A percentile compares a stretch with the other conserved stretches of the same genome.
These are phyloP conservation scores for Scortechinia acanthostroma DNA, from an alignment of 2,329 filamentous ascomycete species.

Conservation along the genomic window DNA sequence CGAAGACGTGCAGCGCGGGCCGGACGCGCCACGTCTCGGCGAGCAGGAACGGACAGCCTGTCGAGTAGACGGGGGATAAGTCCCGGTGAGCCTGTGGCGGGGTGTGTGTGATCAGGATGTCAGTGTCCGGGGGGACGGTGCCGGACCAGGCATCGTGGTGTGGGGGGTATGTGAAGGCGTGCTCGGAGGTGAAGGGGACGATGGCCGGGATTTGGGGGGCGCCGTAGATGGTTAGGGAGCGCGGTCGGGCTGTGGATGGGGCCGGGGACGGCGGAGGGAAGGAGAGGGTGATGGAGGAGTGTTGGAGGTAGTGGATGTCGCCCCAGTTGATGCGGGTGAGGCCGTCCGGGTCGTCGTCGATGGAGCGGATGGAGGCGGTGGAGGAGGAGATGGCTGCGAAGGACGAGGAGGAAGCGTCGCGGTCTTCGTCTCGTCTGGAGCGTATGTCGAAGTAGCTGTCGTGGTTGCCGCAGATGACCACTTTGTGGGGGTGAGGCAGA, in stretches of 20 bases:
- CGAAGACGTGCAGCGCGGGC: constrained; percentile 74
- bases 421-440: constrained; percentile 49
- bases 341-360: neutral
- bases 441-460: constrained; percentile 75
- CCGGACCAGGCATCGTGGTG: constrained; percentile 64
- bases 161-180: constrained; percentile 43
- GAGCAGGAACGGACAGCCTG: constrained; percentile 64
- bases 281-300: neutral
- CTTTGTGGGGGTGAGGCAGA: constrained; percentile 72
- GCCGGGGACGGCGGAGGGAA: neutral
- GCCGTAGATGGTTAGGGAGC: constrained; percentile 64
- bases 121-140: constrained; percentile 64
- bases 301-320: constrained; percentile 3
- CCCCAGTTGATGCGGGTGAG: neutral
- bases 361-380: neutral
- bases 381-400: neutral
- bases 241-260: neutral
- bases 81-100: constrained; percentile 48
- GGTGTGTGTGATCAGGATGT: constrained; percentile 75
- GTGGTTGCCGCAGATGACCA: constrained; percentile 82
- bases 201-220: constrained; percentile 73
- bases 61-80: neutral
- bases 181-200: constrained; percentile 64
- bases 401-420: constrained; percentile 7
- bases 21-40: constrained; percentile 68